A percentile compares a stretch with the other conserved stretches of the same genome.
Conservation (phyloP, 495 filamentous ascomycete species). For the Penicillium paradoxum region DNA sequence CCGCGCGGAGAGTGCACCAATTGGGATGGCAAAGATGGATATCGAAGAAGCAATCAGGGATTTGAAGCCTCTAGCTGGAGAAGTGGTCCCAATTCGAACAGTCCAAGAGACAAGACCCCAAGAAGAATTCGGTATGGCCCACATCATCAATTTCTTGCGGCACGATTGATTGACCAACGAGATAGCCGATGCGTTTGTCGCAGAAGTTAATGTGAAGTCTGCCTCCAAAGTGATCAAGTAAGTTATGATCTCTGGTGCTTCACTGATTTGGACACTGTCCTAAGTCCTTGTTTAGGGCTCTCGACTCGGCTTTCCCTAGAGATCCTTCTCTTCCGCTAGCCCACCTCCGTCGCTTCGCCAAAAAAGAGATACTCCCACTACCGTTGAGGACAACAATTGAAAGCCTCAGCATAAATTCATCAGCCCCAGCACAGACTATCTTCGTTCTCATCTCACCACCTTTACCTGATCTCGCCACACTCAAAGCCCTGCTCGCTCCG, state of each 20-base stretch:
- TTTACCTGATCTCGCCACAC: slow-evolving; percentile 22
- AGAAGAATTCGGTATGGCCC: slow-evolving; percentile 36
- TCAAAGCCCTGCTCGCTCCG: slow-evolving; percentile 32
- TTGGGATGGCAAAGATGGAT: slow-evolving; percentile 21
- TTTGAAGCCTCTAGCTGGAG: slow-evolving; percentile 28
- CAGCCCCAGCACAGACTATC: slow-evolving; percentile 22
- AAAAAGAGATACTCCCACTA: slow-evolving; percentile 60
- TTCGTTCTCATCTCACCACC: slow-evolving; percentile 39
- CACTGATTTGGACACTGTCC: background rate
- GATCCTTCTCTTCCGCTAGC: slow-evolving; percentile 57
- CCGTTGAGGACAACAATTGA: slow-evolving; percentile 33
- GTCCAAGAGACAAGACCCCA: slow-evolving; percentile 38
- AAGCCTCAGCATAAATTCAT: slow-evolving; percentile 8
- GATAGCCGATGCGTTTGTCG: slow-evolving; percentile 39
- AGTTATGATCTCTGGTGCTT: slow-evolving; percentile 1
- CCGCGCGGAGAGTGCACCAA: background rate
- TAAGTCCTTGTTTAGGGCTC: slow-evolving; percentile 22
- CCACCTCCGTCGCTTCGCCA: slow-evolving; percentile 80
- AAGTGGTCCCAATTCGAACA: slow-evolving; percentile 34
- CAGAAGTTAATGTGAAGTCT: slow-evolving; percentile 41
- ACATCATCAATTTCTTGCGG: background rate
- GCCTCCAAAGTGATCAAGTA: slow-evolving; percentile 47
- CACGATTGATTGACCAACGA: slow-evolving; percentile 7
- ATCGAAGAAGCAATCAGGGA: slow-evolving; percentile 16
- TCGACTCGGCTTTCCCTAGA: slow-evolving; percentile 47